A percentile compares a stretch with the other conserved stretches of the same genome.
These are phyloP conservation scores for Naganishia antarctica DNA, from an alignment of 768 basidiomycete species.

Conservation along the genomic window DNA sequence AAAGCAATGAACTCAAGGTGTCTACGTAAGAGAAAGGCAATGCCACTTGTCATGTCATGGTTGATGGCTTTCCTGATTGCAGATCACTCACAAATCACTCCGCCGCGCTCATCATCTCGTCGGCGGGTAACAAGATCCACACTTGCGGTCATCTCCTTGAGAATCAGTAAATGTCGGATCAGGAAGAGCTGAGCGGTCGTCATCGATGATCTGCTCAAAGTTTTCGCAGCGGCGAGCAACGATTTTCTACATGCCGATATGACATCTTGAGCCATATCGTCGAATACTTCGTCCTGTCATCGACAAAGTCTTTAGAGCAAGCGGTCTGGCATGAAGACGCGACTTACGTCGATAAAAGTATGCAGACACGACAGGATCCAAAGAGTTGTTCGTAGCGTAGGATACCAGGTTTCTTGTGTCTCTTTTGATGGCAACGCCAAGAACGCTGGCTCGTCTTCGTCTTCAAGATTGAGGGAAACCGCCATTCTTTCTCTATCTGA, in stretches of 20 bases:
- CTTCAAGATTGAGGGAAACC: constrained; percentile 52
- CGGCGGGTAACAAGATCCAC: constrained; percentile 55
- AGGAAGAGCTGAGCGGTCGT: constrained; percentile 81
- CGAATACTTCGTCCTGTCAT: constrained; percentile 86
- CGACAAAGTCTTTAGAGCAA: constrained; percentile 10
- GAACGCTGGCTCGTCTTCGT: constrained; percentile 51
- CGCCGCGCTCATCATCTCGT: constrained; percentile 44
- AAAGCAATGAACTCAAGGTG: constrained; percentile 26
- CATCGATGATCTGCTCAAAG: constrained; percentile 54
- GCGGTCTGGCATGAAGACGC: neutral
- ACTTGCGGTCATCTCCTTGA: constrained; percentile 82
- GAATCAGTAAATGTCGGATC: constrained; percentile 77
- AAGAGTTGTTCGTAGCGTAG: constrained; percentile 76
- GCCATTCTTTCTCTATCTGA: constrained; percentile 26
- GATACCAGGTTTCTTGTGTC: constrained; percentile 84
- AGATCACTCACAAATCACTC: constrained; percentile 36
- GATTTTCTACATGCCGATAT: constrained; percentile 76
- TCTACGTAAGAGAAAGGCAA: constrained; percentile 29
- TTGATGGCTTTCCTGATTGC: neutral
- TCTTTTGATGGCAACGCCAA: constrained; percentile 68
- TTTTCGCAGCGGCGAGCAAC: constrained; percentile 64
- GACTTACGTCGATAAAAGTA: constrained; percentile 79
- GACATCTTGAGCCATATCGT: constrained; percentile 93
- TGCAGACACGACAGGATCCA: constrained; percentile 88
- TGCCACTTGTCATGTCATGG: constrained; percentile 46